Percentiles rank a stretch among this genome's conserved stretches.
These are phyloP conservation scores for Vigna hirtella DNA, from an alignment of 306 rosid genomes.

Conservation along the genomic window DNA sequence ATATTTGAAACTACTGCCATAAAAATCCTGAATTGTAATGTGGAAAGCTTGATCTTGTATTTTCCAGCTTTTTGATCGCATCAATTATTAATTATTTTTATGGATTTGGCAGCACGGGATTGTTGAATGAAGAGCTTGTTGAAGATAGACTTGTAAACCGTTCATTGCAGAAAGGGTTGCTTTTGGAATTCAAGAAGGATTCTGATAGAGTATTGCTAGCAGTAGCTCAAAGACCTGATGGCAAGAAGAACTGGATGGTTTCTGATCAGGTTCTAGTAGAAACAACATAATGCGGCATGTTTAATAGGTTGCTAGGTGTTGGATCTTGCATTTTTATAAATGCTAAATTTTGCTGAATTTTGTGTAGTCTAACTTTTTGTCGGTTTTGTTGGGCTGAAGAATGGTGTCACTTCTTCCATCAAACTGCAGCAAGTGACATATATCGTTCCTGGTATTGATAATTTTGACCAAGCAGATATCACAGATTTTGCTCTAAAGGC, in stretches of 20 bases:
- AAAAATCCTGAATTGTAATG: conserved; percentile 24
- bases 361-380: conserved; percentile 44
- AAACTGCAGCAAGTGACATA: conserved; percentile 93
- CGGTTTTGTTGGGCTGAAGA: conserved; percentile 60
- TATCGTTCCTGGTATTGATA: conserved; percentile 87
- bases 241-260: conserved; percentile 99
- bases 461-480: conserved; percentile 76
- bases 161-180: conserved; percentile 71
- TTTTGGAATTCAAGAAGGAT: conserved; percentile 94
- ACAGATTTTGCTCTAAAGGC: conserved; percentile 70
- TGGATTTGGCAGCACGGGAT: conserved; percentile 55
- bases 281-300: conserved; percentile 82
- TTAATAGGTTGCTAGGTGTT: conserved; percentile 94
- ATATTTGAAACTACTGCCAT: conserved; percentile 21
- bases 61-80: conserved; percentile 39
- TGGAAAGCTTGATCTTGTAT: conserved; percentile 13
- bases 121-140: conserved; percentile 64
- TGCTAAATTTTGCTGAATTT: conserved; percentile 35
- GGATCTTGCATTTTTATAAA: conserved; percentile 50
- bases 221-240: conserved; percentile 91
- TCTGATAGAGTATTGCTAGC: conserved; percentile 83
- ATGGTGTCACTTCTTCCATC: conserved; percentile 83
- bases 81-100: conserved; percentile 13
- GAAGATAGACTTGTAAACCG: conserved; percentile 74
- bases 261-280: conserved; percentile 97